phyloP scores from a whole-genome alignment of 2,329 filamentous ascomycete genomes.

The Diplodia seriata region DNA sequence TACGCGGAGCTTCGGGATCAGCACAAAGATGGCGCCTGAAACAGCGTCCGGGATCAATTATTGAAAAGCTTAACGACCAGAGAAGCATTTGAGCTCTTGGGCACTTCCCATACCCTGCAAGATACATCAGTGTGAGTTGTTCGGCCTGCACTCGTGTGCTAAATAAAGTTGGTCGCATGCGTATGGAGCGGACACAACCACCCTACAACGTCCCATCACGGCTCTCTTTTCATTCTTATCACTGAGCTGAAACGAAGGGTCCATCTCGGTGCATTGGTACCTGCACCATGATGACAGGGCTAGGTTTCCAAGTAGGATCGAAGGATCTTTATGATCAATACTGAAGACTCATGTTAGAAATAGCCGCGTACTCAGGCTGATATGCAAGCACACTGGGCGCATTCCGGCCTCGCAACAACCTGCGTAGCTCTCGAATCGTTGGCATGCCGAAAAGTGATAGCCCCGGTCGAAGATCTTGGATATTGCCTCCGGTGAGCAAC shows the following conservation, averaged over 20 bases:
- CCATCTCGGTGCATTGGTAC: neutral
- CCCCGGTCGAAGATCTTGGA: neutral
- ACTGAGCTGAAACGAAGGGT: neutral
- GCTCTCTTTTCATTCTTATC: no score
- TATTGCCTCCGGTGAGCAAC: neutral
- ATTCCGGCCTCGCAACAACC: neutral
- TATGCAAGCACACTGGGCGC: neutral
- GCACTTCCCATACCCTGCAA: neutral
- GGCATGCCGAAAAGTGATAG: neutral
- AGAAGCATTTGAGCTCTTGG: neutral
- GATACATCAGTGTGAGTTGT: neutral
- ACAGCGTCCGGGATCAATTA: neutral
- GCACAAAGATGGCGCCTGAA: constrained; percentile 20
- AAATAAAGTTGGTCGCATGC: neutral
- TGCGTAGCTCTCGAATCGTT: neutral
- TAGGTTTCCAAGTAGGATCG: neutral
- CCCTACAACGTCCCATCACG: no score
- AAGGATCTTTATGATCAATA: neutral
- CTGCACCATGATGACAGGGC: neutral
- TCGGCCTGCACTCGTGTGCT: neutral
- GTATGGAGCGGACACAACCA: neutral
- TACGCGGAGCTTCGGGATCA: constrained; percentile 67
- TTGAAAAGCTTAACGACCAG: neutral
- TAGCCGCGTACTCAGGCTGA: neutral
- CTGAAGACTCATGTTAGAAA: neutral